phyloP scores from a whole-genome alignment of 2,329 filamentous ascomycete species.

The Aureobasidium sp. region DNA sequence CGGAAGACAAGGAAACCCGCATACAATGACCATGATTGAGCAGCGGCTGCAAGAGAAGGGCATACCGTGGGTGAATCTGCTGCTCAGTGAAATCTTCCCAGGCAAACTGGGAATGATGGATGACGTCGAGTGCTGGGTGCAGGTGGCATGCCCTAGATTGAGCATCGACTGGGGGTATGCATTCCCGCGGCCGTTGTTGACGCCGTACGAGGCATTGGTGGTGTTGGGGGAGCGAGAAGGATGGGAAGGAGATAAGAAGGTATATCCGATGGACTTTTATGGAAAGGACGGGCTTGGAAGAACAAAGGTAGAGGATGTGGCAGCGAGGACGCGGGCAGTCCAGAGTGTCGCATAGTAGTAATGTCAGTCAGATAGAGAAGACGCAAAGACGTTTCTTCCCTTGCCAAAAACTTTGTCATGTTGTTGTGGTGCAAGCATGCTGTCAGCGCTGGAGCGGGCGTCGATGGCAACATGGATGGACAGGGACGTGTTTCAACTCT shows the following conservation, averaged over 20 bases:
- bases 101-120: constrained; percentile 87
- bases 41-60: constrained; percentile 60
- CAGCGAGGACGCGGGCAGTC: constrained; percentile 14
- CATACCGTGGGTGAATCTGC: constrained; percentile 73
- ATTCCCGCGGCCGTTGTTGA: constrained; percentile 78
- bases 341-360: constrained; percentile 5
- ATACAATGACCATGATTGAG: constrained; percentile 85
- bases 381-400: background rate
- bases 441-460: background rate
- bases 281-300: constrained; percentile 82
- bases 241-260: constrained; percentile 39
- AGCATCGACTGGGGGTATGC: constrained; percentile 99
- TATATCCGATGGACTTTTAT: constrained; percentile 98
- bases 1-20: constrained; percentile 88
- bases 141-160: constrained; percentile 90
- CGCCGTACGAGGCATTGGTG: constrained; percentile 89
- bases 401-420: no score
- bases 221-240: constrained; percentile 72
- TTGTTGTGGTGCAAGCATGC: background rate
- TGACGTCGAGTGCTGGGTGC: constrained; percentile 96
- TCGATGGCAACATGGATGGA: background rate
- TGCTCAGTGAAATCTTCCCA: constrained; percentile 93
- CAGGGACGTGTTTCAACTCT: constrained; percentile 1
- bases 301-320: constrained; percentile 44
- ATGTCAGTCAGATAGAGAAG: background rate